Evolutionary conservation across 2,329 filamentous ascomycete species (phyloP), one percentile per base, ranked within the genome.

Genomic region (Arachnomyces sp.): DNA sequence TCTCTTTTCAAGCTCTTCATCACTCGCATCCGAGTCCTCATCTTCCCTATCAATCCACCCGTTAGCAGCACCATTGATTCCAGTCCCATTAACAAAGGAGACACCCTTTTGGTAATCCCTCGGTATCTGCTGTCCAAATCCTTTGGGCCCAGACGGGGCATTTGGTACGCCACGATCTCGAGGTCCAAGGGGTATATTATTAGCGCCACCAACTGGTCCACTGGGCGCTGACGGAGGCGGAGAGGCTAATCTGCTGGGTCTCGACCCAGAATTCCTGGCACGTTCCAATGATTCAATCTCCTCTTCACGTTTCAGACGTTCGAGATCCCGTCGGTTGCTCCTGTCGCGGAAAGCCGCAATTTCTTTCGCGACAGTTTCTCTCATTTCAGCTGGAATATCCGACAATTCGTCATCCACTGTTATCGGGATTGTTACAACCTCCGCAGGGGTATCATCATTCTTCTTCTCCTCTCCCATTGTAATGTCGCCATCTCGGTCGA

Each of bases 331-430:
- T 45, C 84, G 79, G 44, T 81, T 94, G 51, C 90, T 95, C 14
- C 90, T 77, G 50, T 98, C 92, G 49, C 92, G 77, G 69, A 98
- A 98, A 0, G 89, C 85, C 0, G 87, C 81, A 54, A 98, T 98
- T 60, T 98, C 93, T 42, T 82, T 82, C 0, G 92, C 86, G 12
- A 98, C 92, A 0, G 87, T 89, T 58, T 94, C 92, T 16, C 92
- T 81, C 87, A 94, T 93, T 58, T 96, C 92, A 1, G 86, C 82
- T 0, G 92, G 92, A 35, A 98, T 95, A 54, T 98, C 92, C 14
- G 89, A 82, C 33, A 98, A 72, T 56, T 98, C 92, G 56, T 98
- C 93, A 47, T 98, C 92, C 38, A 84, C 77, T 1, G 82, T 80
- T 25, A 94, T 73, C 3, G 88, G 82, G 43, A 96, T 94, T 43